Evolutionary conservation across 306 rosid species (phyloP).

Genomic region (Ormosia emarginata): DNA sequence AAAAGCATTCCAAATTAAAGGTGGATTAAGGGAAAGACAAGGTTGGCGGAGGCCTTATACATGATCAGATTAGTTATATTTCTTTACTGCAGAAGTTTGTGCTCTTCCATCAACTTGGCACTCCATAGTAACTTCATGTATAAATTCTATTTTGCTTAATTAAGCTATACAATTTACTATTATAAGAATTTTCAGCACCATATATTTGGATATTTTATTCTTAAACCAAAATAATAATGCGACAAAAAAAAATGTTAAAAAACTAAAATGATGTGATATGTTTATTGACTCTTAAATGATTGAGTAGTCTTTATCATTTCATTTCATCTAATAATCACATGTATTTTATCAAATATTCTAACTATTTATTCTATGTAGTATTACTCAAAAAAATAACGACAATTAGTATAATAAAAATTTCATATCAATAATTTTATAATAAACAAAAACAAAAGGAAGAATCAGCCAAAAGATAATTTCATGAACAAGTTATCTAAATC

Average conservation of each 20-base stretch:
- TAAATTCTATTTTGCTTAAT: neutral
- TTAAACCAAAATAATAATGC: no score
- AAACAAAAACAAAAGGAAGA: neutral
- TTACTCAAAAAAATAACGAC: neutral
- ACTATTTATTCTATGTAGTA: no score
- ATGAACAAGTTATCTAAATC: no score
- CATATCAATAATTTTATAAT: neutral
- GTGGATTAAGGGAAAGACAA: constrained; percentile 22
- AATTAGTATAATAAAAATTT: neutral
- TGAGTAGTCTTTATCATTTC: no score
- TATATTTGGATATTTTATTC: neutral
- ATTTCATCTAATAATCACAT: no score
- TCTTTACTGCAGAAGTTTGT: constrained; percentile 14
- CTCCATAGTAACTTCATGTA: constrained; percentile 17
- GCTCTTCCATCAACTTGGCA: constrained; percentile 20
- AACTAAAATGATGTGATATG: no score
- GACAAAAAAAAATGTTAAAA: no score
- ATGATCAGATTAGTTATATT: neutral
- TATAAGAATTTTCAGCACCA: neutral
- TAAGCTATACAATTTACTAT: neutral
- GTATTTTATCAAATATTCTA: no score
- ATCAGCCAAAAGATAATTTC: neutral
- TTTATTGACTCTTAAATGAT: no score
- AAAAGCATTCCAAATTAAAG: constrained; percentile 33
- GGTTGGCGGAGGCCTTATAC: constrained; percentile 27